These are phyloP conservation scores for Anacardium occidentale DNA, from an alignment of 345 rosid genomes.

Conservation along the genomic window DNA sequence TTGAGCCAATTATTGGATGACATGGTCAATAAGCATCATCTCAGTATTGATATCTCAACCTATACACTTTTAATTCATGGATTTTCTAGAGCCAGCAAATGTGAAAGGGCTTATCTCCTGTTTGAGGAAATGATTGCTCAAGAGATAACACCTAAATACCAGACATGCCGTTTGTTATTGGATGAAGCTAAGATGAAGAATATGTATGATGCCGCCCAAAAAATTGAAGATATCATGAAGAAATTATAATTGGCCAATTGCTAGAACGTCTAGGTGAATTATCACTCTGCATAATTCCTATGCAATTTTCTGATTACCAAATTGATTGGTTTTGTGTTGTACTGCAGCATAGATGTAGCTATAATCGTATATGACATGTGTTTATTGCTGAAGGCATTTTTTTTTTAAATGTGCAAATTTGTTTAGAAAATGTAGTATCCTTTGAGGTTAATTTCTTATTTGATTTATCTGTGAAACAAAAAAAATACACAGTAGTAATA, in stretches of 20 bases:
- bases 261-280: background rate
- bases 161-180: constrained; percentile 63
- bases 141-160: constrained; percentile 60
- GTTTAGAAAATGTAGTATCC: background rate
- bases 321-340: background rate
- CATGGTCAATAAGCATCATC: constrained; percentile 70
- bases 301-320: background rate
- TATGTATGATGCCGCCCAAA: constrained; percentile 53
- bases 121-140: constrained; percentile 72
- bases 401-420: background rate
- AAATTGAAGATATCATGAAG: constrained; percentile 60
- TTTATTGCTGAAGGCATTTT: background rate
- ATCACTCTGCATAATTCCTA: constrained; percentile 4
- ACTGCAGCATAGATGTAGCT: background rate
- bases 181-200: constrained; percentile 55
- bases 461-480: too few relatives aligned
- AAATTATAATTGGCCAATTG: constrained; percentile 32
- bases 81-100: constrained; percentile 57
- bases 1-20: constrained; percentile 59
- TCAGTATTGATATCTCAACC: constrained; percentile 70
- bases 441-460: background rate
- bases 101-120: constrained; percentile 65
- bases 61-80: constrained; percentile 80
- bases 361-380: background rate
- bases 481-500: too few relatives aligned